These are phyloP conservation scores for Pichia sp. DNA, from an alignment of 1,139 yeast genomes.

Conservation along the genomic window DNA sequence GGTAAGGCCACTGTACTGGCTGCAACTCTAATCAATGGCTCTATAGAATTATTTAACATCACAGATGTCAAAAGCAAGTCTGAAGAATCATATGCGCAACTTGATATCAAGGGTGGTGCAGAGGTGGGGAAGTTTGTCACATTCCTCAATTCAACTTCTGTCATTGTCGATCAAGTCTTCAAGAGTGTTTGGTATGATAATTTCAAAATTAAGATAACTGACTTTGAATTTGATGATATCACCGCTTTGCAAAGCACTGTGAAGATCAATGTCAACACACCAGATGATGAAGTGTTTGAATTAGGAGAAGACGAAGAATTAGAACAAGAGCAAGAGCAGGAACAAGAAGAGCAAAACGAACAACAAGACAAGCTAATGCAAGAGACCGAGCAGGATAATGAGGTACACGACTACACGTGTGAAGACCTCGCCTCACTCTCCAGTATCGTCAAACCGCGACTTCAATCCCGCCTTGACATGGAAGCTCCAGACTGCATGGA, in stretches of 20 bases:
- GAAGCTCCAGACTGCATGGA: too few species aligned
- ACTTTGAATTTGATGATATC: conserved; percentile 19
- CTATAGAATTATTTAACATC: conserved; percentile 27
- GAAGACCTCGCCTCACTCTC: conserved; percentile 1
- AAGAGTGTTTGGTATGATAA: conserved; percentile 35
- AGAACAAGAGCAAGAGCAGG: conserved; percentile 15
- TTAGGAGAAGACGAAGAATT: conserved; percentile 14
- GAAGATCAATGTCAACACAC: conserved; percentile 9
- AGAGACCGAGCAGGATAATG: conserved; percentile 1
- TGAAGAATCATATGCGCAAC: conserved; percentile 1
- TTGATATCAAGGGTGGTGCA: conserved; percentile 13
- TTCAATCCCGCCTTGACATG: too few species aligned
- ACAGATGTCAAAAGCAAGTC: neutral
- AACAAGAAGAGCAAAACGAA: conserved; percentile 4
- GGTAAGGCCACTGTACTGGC: conserved; percentile 15
- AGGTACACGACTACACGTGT: conserved; percentile 3
- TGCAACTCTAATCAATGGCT: conserved; percentile 30
- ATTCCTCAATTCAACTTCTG: conserved; percentile 13
- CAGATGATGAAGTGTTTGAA: conserved; percentile 16
- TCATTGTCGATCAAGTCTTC: conserved; percentile 15
- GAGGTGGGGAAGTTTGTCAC: conserved; percentile 18
- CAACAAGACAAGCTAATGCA: conserved; percentile 9
- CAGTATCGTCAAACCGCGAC: too few species aligned
- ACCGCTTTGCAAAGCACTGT: conserved; percentile 8
- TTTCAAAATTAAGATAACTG: conserved; percentile 24